Base-by-base conservation (phyloP, 805 yeast genomes). In the Candida qinlingensis region DNA sequence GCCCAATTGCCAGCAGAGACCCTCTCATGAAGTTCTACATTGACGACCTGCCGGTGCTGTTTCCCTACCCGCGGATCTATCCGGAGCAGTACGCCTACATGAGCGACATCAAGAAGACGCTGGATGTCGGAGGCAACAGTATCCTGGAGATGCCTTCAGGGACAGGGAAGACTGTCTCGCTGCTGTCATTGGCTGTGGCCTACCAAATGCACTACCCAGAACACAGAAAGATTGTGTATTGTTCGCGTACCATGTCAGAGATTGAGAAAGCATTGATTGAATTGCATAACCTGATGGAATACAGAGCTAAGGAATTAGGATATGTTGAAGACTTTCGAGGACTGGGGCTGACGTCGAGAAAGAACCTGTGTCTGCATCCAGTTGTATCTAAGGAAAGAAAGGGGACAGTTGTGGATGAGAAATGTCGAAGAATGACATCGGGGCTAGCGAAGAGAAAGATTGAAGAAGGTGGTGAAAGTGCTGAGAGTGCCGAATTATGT, bases 181-280 rank as follows among this genome's bases (percentile, higher is more conserved):
- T 94, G 63, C 72, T 94, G 31, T 89, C 98, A 0, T 69, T 94
- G 41, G 89, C 98, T 0, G 89, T 94, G 41, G 96, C 99, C 11
- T 94, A 94, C 67, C 99, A 94, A 65, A 82, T 88, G 87, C 80
- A 79, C 62, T 91, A 92, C 64, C 96, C 97, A 8, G 97, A 92
- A 61, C 96, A 89, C 62, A 71, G 96, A 13, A 94, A 92, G 73
- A 83, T 94, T 56, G 88, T 94, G 6, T 94, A 94, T 68, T 94
- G 99, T 67, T 94, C 99, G 5, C 98, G 99, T 76, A 94, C 99
- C 34, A 94, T 94, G 98, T 88, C 97, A 9, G 99, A 94, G 70
- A 94, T 94, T 64, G 99, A 94, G 69, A 94, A 94, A 69, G 97
- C 99, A 0, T 71, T 94, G 62, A 88, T 92, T 7, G 99, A 94